Conservation (phyloP, 2,329 filamentous ascomycete genomes). For the Metarhizium humberi region DNA sequence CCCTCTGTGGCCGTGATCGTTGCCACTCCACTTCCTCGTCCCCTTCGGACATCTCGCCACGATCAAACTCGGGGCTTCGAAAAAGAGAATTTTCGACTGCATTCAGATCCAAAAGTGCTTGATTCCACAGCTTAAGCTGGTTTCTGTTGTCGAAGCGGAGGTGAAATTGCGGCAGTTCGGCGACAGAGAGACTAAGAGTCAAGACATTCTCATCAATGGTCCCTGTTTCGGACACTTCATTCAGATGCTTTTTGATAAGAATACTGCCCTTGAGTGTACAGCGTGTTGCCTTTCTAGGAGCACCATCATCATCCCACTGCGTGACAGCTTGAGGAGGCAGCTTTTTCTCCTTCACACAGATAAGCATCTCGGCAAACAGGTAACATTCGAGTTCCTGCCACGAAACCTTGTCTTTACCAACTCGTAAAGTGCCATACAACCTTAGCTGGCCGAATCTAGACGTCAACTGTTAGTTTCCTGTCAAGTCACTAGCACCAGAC, state of each 20-base stretch:
- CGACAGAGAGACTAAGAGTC: constrained; percentile 82
- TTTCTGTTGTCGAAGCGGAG: constrained; percentile 76
- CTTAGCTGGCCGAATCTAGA: constrained; percentile 80
- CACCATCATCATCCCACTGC: constrained; percentile 56
- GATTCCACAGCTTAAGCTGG: constrained; percentile 85
- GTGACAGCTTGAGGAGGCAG: constrained; percentile 36
- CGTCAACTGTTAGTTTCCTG: constrained; percentile 7
- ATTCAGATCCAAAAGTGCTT: constrained; percentile 77
- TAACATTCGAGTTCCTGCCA: constrained; percentile 99
- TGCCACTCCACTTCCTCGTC: constrained; percentile 81
- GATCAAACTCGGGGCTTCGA: constrained; percentile 69
- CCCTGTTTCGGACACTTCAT: constrained; percentile 69
- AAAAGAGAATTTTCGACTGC: constrained; percentile 54
- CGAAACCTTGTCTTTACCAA: constrained; percentile 90
- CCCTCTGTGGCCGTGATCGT: constrained; percentile 53
- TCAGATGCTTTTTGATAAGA: constrained; percentile 94
- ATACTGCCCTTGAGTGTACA: constrained; percentile 96
- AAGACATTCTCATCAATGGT: constrained; percentile 70
- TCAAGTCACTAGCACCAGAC: background rate
- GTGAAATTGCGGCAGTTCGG: constrained; percentile 88
- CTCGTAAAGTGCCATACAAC: constrained; percentile 79
- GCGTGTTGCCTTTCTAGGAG: constrained; percentile 56
- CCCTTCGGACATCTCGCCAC: constrained; percentile 65
- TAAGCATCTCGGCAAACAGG: constrained; percentile 97
- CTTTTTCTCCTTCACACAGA: constrained; percentile 98